A percentile compares a stretch with the other conserved stretches of the same genome.
Evolutionary conservation across 371 early-diverging fungal genomes (phyloP).

Genomic region (Rhizoclosmatium hyalinum): DNA sequence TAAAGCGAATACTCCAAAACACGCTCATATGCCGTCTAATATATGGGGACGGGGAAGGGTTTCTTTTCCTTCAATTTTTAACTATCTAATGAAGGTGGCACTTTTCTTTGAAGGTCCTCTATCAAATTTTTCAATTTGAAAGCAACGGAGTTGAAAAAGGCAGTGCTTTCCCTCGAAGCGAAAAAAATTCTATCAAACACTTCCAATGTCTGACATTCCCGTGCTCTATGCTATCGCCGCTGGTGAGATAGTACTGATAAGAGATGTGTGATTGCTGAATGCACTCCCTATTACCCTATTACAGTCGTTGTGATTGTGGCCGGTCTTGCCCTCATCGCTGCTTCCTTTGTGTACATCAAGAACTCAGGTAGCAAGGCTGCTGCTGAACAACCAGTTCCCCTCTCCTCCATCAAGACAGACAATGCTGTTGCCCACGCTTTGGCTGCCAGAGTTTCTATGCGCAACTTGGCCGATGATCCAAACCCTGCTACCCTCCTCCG

Average conservation of each 20-base stretch:
- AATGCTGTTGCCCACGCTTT: neutral
- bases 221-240: neutral
- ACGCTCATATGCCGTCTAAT: no score
- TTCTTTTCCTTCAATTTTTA: no score
- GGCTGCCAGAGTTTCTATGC: neutral
- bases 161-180: no score
- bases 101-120: no score
- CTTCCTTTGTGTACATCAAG: conserved; percentile 18
- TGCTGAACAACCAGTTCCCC: conserved; percentile 4
- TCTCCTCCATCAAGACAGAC: neutral
- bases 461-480: neutral
- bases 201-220: neutral
- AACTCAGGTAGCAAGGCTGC: conserved; percentile 1
- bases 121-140: no score
- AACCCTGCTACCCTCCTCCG: conserved; percentile 37
- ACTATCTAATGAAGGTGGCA: no score
- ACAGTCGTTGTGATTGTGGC: conserved; percentile 3
- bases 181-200: no score
- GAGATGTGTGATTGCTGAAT: neutral
- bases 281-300: neutral
- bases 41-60: no score
- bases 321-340: neutral
- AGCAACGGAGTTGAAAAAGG: no score
- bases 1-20: no score
- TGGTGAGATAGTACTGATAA: neutral